Conservation (phyloP, 75 land plant species). For the Pseudotsuga menziesii region DNA sequence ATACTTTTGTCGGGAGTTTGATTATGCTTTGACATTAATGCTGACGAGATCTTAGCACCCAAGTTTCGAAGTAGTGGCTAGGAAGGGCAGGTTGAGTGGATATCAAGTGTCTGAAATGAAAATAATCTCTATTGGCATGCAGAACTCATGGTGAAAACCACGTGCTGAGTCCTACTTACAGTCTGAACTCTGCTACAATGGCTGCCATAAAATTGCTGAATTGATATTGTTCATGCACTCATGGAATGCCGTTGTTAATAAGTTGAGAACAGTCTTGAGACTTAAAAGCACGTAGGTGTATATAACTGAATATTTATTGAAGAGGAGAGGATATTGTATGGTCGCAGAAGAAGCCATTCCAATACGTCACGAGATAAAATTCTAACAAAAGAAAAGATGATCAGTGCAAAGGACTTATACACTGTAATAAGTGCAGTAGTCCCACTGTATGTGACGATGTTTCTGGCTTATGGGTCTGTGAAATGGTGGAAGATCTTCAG, state of each 20-base stretch:
- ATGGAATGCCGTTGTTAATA: neutral
- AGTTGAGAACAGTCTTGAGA: neutral
- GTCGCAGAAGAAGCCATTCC: no score
- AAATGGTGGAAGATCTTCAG: slow-evolving; percentile 68
- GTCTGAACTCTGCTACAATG: neutral
- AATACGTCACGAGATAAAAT: no score
- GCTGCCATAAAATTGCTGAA: neutral
- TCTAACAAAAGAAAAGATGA: slow-evolving; percentile 30
- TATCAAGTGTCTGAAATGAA: neutral
- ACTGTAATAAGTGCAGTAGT: slow-evolving; percentile 72
- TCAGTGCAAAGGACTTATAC: slow-evolving; percentile 61
- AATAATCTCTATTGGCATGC: neutral
- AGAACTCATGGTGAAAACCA: neutral
- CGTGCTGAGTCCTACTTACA: slow-evolving; percentile 1
- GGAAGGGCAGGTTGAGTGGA: neutral
- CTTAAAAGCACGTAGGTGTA: neutral
- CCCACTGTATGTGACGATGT: slow-evolving; percentile 77
- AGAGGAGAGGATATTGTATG: no score
- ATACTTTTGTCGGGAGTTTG: neutral
- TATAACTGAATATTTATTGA: no score
- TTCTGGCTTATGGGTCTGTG: slow-evolving; percentile 71
- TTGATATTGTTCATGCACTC: neutral
- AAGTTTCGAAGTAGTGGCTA: no score
- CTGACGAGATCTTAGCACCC: neutral
- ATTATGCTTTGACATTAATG: slow-evolving; percentile 4